Conservation (phyloP, 768 basidiomycete species). For the Clitopilus hobsonii region DNA sequence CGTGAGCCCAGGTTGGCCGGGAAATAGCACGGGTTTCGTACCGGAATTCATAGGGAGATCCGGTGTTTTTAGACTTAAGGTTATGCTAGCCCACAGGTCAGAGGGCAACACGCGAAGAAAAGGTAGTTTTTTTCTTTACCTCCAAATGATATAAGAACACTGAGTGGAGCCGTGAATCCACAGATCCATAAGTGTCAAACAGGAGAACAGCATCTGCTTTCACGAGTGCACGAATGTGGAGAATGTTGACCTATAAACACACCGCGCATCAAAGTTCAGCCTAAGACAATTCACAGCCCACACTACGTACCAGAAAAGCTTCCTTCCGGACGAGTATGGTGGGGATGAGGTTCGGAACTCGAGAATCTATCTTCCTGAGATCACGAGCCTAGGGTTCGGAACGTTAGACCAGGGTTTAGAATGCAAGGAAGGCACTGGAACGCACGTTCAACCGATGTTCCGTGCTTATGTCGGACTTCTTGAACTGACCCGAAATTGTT, state of each 20-base stretch:
- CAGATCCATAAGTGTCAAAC: conserved; percentile 89
- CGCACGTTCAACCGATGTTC: conserved; percentile 90
- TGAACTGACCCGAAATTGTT: conserved; percentile 86
- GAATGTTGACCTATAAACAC: conserved; percentile 70
- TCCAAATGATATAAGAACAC: conserved; percentile 87
- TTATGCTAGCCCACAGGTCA: conserved; percentile 55
- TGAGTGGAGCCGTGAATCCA: conserved; percentile 81
- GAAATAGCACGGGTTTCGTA: conserved; percentile 20
- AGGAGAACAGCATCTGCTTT: conserved; percentile 90
- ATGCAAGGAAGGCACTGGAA: conserved; percentile 13
- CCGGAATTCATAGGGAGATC: conserved; percentile 88
- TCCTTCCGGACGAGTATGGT: conserved; percentile 88
- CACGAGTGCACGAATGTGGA: conserved; percentile 92
- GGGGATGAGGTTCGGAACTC: conserved; percentile 90
- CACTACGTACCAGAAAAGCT: conserved; percentile 69
- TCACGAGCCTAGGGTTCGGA: conserved; percentile 70
- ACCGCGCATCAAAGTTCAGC: conserved; percentile 6
- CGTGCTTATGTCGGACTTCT: conserved; percentile 81
- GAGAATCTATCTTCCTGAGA: conserved; percentile 92
- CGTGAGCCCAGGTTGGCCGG: conserved; percentile 3
- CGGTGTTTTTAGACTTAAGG: conserved; percentile 63
- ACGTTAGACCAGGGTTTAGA: conserved; percentile 15
- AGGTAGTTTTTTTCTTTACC: conserved; percentile 42
- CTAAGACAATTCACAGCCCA: background rate
- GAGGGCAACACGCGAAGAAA: no score